These are phyloP conservation scores for Aspergillus proliferans DNA, from an alignment of 2,329 filamentous ascomycete genomes.

Conservation along the genomic window DNA sequence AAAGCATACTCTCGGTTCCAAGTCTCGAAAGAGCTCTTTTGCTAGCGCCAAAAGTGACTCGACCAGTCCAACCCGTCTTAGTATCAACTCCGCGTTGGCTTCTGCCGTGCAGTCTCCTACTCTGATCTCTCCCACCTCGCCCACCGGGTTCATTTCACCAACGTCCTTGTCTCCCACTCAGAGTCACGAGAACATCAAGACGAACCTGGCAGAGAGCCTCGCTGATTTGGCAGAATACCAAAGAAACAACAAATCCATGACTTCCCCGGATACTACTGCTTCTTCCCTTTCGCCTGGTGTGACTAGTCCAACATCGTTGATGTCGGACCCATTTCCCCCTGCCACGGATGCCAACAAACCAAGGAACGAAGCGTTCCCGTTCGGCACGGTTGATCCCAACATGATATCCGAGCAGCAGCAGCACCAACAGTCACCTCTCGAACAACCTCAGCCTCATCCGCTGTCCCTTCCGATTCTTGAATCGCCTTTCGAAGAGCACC, in stretches of 20 bases:
- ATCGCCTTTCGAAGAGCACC: conserved; percentile 47
- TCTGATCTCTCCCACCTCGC: conserved; percentile 67
- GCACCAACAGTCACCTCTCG: not conserved
- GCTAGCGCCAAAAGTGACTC: conserved; percentile 55
- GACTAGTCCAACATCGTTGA: conserved; percentile 70
- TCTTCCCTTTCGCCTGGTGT: conserved; percentile 66
- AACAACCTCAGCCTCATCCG: conserved; percentile 11
- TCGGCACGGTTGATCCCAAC: conserved; percentile 48
- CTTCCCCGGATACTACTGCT: conserved; percentile 58
- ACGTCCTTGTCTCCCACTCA: conserved; percentile 65
- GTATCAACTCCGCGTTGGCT: conserved; percentile 48
- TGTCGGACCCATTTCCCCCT: conserved; percentile 66
- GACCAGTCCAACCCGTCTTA: conserved; percentile 56
- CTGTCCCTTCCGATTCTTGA: conserved; percentile 43
- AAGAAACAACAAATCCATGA: conserved; percentile 60
- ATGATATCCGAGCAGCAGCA: conserved; percentile 33
- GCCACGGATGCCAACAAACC: conserved; percentile 59
- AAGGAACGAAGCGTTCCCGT: conserved; percentile 82
- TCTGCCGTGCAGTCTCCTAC: conserved; percentile 56
- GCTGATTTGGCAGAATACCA: conserved; percentile 58
- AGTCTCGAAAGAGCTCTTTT: conserved; percentile 48
- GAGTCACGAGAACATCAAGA: conserved; percentile 64
- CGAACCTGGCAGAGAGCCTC: conserved; percentile 51
- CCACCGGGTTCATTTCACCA: conserved; percentile 57
- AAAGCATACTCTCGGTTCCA: conserved; percentile 63